Evolutionary conservation across 345 rosid species (phyloP).

Genomic region (Diplotaxis tenuifolia): DNA sequence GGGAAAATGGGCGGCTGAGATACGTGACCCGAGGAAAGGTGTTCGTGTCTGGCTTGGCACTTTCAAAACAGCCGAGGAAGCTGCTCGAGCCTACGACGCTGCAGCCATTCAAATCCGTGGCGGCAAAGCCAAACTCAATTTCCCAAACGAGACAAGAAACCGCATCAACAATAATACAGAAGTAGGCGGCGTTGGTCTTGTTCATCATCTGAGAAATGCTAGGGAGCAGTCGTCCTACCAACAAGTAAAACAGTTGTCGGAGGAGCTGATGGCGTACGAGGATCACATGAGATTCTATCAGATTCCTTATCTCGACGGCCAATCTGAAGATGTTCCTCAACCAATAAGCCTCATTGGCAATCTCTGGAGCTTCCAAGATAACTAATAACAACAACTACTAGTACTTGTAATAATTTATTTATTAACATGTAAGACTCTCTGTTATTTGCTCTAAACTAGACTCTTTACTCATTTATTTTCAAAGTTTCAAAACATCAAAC

Average conservation of each 20-base stretch:
- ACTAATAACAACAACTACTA: too few species aligned
- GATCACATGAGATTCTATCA: conserved; percentile 71
- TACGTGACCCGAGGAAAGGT: conserved; percentile 90
- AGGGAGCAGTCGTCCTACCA: conserved; percentile 18
- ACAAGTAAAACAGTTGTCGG: conserved; percentile 50
- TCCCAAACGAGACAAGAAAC: conserved; percentile 51
- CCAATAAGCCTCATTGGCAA: neutral
- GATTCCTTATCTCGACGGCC: conserved; percentile 59
- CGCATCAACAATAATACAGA: too few species aligned
- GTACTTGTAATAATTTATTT: too few species aligned
- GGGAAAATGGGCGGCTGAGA: conserved; percentile 99
- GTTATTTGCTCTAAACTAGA: too few species aligned
- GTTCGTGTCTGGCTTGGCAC: conserved; percentile 97
- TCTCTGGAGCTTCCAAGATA: conserved; percentile 7
- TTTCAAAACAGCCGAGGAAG: conserved; percentile 85
- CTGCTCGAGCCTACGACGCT: conserved; percentile 84
- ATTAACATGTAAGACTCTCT: too few species aligned
- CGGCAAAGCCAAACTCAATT: conserved; percentile 67
- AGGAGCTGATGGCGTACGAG: conserved; percentile 8
- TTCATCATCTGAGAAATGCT: neutral
- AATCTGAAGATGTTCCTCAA: neutral
- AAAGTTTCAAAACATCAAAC: neutral
- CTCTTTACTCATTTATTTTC: neutral
- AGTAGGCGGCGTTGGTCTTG: neutral
- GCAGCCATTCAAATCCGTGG: conserved; percentile 88